Evolutionary conservation across 1,284 basidiomycete genomes (phyloP).

Genomic region (Pseudozyma sp.): DNA sequence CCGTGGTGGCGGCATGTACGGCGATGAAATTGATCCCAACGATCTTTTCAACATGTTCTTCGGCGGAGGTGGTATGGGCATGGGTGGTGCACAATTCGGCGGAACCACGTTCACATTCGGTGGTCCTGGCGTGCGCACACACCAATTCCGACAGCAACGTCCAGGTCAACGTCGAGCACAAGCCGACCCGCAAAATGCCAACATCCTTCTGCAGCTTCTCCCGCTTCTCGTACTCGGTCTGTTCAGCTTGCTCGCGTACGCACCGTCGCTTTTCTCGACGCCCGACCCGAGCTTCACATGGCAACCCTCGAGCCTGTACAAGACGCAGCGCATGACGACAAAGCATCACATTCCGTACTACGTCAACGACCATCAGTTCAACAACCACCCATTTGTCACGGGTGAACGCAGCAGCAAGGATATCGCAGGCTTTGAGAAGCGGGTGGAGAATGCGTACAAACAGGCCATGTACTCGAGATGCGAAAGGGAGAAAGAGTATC

Average conservation of each 20-base stretch:
- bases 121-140: slow-evolving; percentile 60
- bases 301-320: slow-evolving; percentile 68
- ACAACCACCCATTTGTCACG: slow-evolving; percentile 75
- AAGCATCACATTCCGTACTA: slow-evolving; percentile 82
- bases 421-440: slow-evolving; percentile 48
- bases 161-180: slow-evolving; percentile 60
- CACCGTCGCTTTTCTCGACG: slow-evolving; percentile 78
- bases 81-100: slow-evolving; percentile 63
- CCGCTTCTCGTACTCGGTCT: slow-evolving; percentile 74
- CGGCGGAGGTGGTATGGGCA: slow-evolving; percentile 79
- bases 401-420: slow-evolving; percentile 37
- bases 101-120: slow-evolving; percentile 64
- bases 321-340: slow-evolving; percentile 72
- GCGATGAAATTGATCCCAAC: slow-evolving; percentile 90
- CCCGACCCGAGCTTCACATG: slow-evolving; percentile 88
- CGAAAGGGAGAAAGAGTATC: slow-evolving; percentile 49
- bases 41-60: slow-evolving; percentile 99
- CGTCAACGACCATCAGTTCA: slow-evolving; percentile 84
- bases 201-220: slow-evolving; percentile 82
- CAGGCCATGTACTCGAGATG: slow-evolving; percentile 53
- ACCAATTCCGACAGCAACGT: slow-evolving; percentile 50
- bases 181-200: slow-evolving; percentile 73
- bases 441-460: slow-evolving; percentile 58
- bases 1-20: slow-evolving; percentile 45
- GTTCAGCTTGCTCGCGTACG: slow-evolving; percentile 81